Evolutionary conservation across 2,329 filamentous ascomycete genomes (phyloP), one percentile per base, ranked within the genome.

Genomic region (Penicillium sp.): DNA sequence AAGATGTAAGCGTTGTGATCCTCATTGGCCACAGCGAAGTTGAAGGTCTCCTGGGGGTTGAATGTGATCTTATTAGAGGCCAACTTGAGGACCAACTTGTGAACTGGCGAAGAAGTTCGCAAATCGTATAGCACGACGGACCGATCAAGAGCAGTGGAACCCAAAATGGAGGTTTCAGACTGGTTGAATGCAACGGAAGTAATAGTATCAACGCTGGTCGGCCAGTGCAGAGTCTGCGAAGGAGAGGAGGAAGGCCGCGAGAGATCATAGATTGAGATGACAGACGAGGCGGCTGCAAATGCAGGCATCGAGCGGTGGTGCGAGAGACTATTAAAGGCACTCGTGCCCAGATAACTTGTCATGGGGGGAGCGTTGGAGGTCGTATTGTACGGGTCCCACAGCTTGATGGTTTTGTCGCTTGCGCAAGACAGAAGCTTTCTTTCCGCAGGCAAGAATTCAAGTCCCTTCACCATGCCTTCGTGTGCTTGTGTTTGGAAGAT

Each of bases 11-110:
- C 84, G 74, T 96, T 96, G 78, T 97, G 93, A 70, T 98, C 95
- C 80, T 99, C 95, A 66, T 90, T 96, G 13, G 91, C 95, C 29
- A 93, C 87, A 16, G 92, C 93, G 70, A 98, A 88, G 78, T 98
- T 96, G 81, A 96, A 96, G 8, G 92, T 90, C 75, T 96, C 93
- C 88, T 97, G 95, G 0, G 95, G 95, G 66, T 97, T 97, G 92
- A 93, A 99, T 44, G 89, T 84, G 52, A 97, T 83, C 49, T 88
- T 85, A 78, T 96, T 97, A 58, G 86, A 89, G 37, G 92, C 87
- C 65, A 99, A 89, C 53, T 85, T 90, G 64, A 98, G 84, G 13
- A 92, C 83, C 1, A 90, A 88, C 71, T 93, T 93, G 62, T 90
- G 85, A 19, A 98, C 81, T 11, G 95, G 91, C 37, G 88, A 91